These are phyloP conservation scores for Epichloe sibirici DNA, from an alignment of 2,329 filamentous ascomycete genomes.

Conservation along the genomic window DNA sequence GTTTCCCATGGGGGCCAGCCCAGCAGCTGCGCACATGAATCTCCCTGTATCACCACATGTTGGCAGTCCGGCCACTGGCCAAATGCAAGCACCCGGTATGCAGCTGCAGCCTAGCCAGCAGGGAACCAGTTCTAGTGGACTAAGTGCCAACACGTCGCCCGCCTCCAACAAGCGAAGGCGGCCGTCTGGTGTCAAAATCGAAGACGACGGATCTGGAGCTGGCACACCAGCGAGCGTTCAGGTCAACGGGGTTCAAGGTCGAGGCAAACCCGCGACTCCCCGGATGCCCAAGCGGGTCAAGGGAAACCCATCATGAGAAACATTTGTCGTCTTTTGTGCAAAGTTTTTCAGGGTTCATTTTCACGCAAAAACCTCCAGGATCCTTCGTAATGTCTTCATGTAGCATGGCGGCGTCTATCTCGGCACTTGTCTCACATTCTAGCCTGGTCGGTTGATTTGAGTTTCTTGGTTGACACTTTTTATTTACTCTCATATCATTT, in stretches of 20 bases:
- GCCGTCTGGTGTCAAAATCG: conserved; percentile 44
- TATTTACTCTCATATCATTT: conserved; percentile 9
- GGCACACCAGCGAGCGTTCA: conserved; percentile 36
- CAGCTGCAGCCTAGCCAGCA: conserved; percentile 57
- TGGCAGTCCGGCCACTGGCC: conserved; percentile 48
- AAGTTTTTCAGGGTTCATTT: neutral
- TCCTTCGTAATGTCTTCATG: conserved; percentile 20
- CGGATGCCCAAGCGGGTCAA: conserved; percentile 45
- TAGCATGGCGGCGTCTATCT: conserved; percentile 25
- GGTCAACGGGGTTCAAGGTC: conserved; percentile 38
- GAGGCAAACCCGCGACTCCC: conserved; percentile 43
- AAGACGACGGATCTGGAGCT: conserved; percentile 39
- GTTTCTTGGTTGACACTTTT: conserved; percentile 5
- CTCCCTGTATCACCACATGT: conserved; percentile 50
- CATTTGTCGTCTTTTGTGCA: neutral
- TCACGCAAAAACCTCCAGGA: conserved; percentile 11
- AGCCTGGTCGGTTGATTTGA: neutral
- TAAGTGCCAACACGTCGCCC: conserved; percentile 55
- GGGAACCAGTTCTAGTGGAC: conserved; percentile 52
- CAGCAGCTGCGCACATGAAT: conserved; percentile 46
- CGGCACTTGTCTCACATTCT: conserved; percentile 12
- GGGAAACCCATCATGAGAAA: conserved; percentile 26
- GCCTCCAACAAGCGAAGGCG: conserved; percentile 47
- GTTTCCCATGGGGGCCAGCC: conserved; percentile 48
- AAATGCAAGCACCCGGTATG: conserved; percentile 55